Conservation (phyloP, 2,329 filamentous ascomycete species). For the Elsinoe australis region DNA sequence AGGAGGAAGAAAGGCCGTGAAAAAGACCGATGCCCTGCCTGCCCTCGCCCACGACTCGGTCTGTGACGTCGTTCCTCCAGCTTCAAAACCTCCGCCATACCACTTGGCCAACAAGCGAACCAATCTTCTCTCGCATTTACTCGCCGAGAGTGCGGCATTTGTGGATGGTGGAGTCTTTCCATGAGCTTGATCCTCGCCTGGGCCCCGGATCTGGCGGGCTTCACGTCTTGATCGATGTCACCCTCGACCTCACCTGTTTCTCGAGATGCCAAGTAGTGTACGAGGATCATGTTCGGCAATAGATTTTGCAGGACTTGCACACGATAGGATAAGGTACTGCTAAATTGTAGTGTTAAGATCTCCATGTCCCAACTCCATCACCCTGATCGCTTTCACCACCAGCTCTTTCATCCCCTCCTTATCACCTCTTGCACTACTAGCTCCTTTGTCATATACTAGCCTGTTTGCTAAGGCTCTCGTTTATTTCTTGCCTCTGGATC, state of each 20-base stretch:
- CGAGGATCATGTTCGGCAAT: constrained; percentile 7
- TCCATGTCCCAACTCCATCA: neutral
- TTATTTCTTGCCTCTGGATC: no score
- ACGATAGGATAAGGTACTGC: no score
- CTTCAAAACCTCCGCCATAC: neutral
- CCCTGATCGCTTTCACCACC: no score
- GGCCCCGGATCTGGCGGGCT: neutral
- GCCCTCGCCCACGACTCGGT: neutral
- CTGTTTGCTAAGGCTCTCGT: no score
- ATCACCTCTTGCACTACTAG: no score
- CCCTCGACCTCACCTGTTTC: constrained; percentile 9
- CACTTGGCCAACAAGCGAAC: neutral
- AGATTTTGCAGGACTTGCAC: neutral
- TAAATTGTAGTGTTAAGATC: no score
- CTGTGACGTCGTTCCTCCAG: constrained; percentile 5
- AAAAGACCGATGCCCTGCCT: no score
- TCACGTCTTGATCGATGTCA: neutral
- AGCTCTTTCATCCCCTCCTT: no score
- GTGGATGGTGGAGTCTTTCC: neutral
- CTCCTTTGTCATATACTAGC: no score
- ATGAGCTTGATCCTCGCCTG: constrained; percentile 5
- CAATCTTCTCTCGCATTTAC: neutral
- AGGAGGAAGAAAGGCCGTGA: neutral
- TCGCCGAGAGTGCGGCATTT: neutral
- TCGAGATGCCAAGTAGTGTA: neutral